phyloP scores from a whole-genome alignment of 495 filamentous ascomycete species.

The Talaromyces stipitatus region DNA sequence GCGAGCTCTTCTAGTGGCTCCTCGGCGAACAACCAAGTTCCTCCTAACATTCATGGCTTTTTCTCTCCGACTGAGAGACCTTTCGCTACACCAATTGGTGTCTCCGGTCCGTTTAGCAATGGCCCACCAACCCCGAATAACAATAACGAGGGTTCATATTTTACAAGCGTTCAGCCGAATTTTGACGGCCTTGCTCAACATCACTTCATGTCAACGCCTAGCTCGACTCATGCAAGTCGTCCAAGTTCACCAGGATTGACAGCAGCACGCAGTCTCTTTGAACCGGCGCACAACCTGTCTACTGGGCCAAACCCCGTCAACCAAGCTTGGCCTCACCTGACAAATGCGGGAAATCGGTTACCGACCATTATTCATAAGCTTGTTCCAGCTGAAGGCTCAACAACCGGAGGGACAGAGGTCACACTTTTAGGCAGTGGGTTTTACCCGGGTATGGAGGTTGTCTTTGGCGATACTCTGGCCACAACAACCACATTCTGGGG shows the following conservation, averaged over 20 bases:
- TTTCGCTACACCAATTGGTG: conserved; percentile 39
- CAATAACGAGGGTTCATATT: conserved; percentile 42
- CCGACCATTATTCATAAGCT: conserved; percentile 65
- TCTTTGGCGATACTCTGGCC: conserved; percentile 74
- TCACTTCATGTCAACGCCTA: conserved; percentile 57
- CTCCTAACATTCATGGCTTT: conserved; percentile 29
- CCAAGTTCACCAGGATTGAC: conserved; percentile 31
- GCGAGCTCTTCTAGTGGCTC: conserved; percentile 19
- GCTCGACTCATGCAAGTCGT: conserved; percentile 51
- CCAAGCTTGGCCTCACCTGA: conserved; percentile 35
- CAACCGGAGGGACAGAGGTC: conserved; percentile 76
- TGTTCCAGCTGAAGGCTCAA: conserved; percentile 74
- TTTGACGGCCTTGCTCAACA: conserved; percentile 50
- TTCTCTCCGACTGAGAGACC: conserved; percentile 38
- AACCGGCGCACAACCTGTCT: conserved; percentile 23
- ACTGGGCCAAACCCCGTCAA: conserved; percentile 22
- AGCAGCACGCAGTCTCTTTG: conserved; percentile 38
- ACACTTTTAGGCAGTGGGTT: conserved; percentile 76
- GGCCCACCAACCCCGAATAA: conserved; percentile 59
- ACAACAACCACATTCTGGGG: conserved; percentile 80
- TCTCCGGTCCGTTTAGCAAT: conserved; percentile 43
- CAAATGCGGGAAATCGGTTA: conserved; percentile 30
- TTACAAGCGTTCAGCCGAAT: conserved; percentile 41
- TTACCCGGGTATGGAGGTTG: conserved; percentile 69
- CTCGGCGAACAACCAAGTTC: conserved; percentile 23